phyloP scores from a whole-genome alignment of 208 protist species.

The Leishmania tropica region DNA sequence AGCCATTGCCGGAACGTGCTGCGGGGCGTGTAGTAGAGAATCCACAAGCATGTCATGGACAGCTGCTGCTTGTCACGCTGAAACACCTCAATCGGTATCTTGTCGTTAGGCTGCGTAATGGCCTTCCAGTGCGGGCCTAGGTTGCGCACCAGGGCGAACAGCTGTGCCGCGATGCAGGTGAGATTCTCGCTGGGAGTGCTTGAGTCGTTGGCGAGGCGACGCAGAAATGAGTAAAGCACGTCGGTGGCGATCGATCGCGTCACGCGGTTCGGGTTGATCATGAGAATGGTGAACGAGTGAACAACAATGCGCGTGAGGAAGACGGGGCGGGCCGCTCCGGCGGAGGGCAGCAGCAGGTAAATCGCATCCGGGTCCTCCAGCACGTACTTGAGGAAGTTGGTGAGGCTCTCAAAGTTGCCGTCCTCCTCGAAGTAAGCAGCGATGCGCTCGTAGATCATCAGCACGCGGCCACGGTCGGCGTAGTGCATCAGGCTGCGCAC shows the following conservation, averaged over 20 bases:
- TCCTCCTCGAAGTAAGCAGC: constrained; percentile 62
- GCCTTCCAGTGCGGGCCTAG: constrained; percentile 70
- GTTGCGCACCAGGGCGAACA: constrained; percentile 60
- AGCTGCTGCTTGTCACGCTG: constrained; percentile 68
- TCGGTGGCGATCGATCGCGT: constrained; percentile 44
- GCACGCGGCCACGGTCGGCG: constrained; percentile 75
- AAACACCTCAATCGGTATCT: constrained; percentile 36
- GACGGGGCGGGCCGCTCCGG: constrained; percentile 38
- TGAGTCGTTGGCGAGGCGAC: constrained; percentile 62
- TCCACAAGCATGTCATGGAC: constrained; percentile 71
- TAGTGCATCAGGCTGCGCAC: constrained; percentile 68
- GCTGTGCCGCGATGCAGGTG: constrained; percentile 67
- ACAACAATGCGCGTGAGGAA: constrained; percentile 80
- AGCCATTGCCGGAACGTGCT: constrained; percentile 54
- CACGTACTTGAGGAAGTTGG: constrained; percentile 67
- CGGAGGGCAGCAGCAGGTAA: constrained; percentile 68
- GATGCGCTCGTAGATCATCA: constrained; percentile 56
- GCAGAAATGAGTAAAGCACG: constrained; percentile 75
- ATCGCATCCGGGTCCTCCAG: constrained; percentile 70
- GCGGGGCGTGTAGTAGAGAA: constrained; percentile 78
- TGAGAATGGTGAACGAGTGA: constrained; percentile 50
- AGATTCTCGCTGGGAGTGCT: constrained; percentile 59
- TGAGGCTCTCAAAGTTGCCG: constrained; percentile 62
- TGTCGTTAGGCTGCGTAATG: constrained; percentile 58
- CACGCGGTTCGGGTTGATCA: constrained; percentile 57